Evolutionary conservation across 345 rosid genomes (phyloP), one percentile per base, ranked within the genome.

Genomic region (Citrus inodora): DNA sequence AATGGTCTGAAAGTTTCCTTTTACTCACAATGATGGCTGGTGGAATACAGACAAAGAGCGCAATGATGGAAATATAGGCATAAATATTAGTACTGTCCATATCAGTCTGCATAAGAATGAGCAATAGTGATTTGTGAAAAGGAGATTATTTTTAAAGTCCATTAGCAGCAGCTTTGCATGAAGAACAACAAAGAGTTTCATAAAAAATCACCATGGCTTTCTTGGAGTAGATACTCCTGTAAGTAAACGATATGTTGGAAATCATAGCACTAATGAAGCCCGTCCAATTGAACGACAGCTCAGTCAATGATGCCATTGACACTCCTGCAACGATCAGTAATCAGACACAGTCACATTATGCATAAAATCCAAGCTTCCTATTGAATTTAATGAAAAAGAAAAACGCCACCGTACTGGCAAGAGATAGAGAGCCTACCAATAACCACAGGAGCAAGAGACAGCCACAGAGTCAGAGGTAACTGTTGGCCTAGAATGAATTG

Each of bases 261-360:
- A 95, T 95, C 99, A 95, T 93, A 3, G 99, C 99, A 77, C 99
- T 95, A 42, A 93, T 95, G 87, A 95, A 93, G 32, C 99, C 99
- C 7, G 76, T 76, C 99, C 99, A 95, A 71, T 95, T 95, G 92
- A 95, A 95, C 28, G 99, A 95, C 70, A 95, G 87, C 82, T 96
- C 98, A 24, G 98, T 96, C 73, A 96, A 74, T 60, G 97, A 94
- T 78, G 99, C 98, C 97, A 91, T 87, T 71, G 98, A 81, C 63
- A 94, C 98, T 84, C 98, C 97, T 93, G 80, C 78, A 56, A 51
- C 14, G 17, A 46, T 76, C 55, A 42, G 64, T 21, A 55, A 71
- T 48, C 59, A 48, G 67, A 72, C 16, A 24, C 51, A 76, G 1
- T 64, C 30, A 22, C 27, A 16, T 30, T 46, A 75, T 14, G 63